A percentile compares a stretch with the other conserved stretches of the same genome.
These are phyloP conservation scores for Uncinocarpus reesii DNA, from an alignment of 2,329 filamentous ascomycete genomes.

Conservation along the genomic window DNA sequence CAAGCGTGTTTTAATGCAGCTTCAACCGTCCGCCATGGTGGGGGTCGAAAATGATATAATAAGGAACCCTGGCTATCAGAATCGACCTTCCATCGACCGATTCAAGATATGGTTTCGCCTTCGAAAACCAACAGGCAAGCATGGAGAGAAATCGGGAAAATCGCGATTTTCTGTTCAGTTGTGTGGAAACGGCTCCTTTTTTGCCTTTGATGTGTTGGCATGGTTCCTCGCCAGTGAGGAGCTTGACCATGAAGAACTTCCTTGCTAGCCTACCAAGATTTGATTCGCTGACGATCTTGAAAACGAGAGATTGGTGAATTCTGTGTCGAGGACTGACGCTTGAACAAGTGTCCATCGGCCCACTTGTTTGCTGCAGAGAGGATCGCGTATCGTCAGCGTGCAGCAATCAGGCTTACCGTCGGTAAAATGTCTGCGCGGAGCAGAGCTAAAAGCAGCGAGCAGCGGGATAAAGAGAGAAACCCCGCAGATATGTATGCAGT, in stretches of 20 bases:
- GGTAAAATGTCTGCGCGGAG: constrained; percentile 8
- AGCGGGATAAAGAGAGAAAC: constrained; percentile 4
- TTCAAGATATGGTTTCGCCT: constrained; percentile 10
- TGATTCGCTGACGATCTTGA: constrained; percentile 32
- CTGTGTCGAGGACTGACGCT: constrained; percentile 8
- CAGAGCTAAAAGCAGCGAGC: background rate
- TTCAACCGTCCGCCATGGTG: constrained; percentile 19
- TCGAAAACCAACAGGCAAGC: constrained; percentile 6
- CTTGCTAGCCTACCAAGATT: constrained; percentile 36
- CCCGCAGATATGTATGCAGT: constrained; percentile 10
- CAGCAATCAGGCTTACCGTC: constrained; percentile 9
- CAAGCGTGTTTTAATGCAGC: constrained; percentile 23
- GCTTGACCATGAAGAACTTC: constrained; percentile 49
- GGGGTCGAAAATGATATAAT: constrained; percentile 21
- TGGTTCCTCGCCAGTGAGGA: constrained; percentile 70
- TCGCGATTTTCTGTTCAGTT: constrained; percentile 5
- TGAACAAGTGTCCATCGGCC: constrained; percentile 11
- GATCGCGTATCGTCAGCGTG: constrained; percentile 5
- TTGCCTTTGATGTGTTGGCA: constrained; percentile 69
- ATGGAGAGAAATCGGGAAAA: constrained; percentile 5
- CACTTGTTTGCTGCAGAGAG: constrained; percentile 10
- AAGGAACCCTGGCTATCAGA: constrained; percentile 13
- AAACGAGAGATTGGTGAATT: constrained; percentile 24
- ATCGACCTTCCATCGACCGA: constrained; percentile 7
- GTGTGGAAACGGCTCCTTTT: constrained; percentile 15